phyloP scores from a whole-genome alignment of 139 green algal species.

The Chlamydomonas schloesseri region DNA sequence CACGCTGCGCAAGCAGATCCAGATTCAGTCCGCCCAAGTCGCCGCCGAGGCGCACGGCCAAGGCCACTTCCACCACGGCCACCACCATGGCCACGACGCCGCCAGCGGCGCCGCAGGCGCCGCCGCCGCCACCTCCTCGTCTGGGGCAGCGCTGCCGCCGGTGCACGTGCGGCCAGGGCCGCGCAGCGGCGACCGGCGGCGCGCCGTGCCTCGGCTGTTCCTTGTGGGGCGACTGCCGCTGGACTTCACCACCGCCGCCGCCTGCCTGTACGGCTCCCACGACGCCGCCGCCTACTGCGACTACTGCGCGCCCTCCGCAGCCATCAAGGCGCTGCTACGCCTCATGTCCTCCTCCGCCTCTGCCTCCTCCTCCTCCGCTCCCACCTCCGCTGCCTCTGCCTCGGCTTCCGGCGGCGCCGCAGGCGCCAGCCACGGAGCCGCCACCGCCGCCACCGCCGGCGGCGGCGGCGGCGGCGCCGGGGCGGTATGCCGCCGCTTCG shows the following conservation, averaged over 20 bases:
- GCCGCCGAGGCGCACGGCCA: not conserved
- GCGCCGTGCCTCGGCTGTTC: not conserved
- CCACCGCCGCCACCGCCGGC: not conserved
- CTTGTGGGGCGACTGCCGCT: constrained; percentile 45
- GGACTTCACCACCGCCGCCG: constrained; percentile 29
- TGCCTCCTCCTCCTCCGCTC: too few relatives aligned
- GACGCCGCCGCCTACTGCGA: constrained; percentile 44
- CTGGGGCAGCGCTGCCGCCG: not conserved
- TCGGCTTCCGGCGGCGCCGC: not conserved
- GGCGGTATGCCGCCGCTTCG: constrained; percentile 40
- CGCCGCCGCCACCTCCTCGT: too few relatives aligned
- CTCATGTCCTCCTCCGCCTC: constrained; percentile 7
- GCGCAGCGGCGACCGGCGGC: not conserved
- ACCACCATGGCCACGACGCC: not conserved
- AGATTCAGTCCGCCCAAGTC: constrained; percentile 8
- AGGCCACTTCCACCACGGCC: not conserved
- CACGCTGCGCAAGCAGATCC: constrained; percentile 56
- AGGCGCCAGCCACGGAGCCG: not conserved
- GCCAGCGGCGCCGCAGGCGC: not conserved
- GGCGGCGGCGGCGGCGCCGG: not conserved
- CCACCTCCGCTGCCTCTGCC: not conserved
- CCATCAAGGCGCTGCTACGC: constrained; percentile 43
- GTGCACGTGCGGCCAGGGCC: constrained; percentile 5
- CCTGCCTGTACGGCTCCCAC: constrained; percentile 48
- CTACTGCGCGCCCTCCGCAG: constrained; percentile 48